Evolutionary conservation across 202 grass and related monocot species (phyloP), one percentile per base, ranked within the genome.

Genomic region (Setaria italica): DNA sequence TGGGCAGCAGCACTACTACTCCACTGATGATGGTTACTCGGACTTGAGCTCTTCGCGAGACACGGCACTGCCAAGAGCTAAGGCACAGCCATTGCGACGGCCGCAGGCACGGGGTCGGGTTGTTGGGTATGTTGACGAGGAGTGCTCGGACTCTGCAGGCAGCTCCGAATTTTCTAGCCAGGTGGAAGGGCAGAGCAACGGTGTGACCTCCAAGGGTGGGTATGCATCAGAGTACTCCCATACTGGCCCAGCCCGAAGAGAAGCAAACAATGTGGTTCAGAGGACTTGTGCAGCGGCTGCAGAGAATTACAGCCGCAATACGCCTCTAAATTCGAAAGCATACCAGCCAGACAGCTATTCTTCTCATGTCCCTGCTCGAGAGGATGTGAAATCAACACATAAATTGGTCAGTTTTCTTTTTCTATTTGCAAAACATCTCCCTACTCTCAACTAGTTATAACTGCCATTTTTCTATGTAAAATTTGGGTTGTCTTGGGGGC

Each of bases 11-110:
- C 65, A 34, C 30, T 94, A 97, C 58, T 99, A 94, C 80, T 99
- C 97, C 15, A 94, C 90, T 62, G 97, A 99, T 70, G 93, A 99
- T 62, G 93, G 95, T 3, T 94, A 92, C 80, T 96, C 94, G 16
- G 97, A 97, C 82, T 70, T 99, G 21, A 99, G 94, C 77, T 99
- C 97, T 2, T 99, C 97, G 1, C 86, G 88, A 68, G 97, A 99
- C 78, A 93, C 97, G 3, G 57, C 87, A 49, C 78, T 87, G 21
- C 91, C 89, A 1, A 92, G 79, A 79, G 21, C 82, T 49, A 91
- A 92, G 64, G 60, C 79, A 54, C 90, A 84, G 34, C 90, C 87
- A 62, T 43, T 55, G 47, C 85, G 71, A 41, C 89, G 84, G 59
- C 89, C 85, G 0, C 73, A 79, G 25, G 74, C 67, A 73, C 82